A percentile compares a stretch with the other conserved stretches of the same genome.
phyloP scores from a whole-genome alignment of 768 basidiomycete genomes.

The Dacryopinax spathularia region DNA sequence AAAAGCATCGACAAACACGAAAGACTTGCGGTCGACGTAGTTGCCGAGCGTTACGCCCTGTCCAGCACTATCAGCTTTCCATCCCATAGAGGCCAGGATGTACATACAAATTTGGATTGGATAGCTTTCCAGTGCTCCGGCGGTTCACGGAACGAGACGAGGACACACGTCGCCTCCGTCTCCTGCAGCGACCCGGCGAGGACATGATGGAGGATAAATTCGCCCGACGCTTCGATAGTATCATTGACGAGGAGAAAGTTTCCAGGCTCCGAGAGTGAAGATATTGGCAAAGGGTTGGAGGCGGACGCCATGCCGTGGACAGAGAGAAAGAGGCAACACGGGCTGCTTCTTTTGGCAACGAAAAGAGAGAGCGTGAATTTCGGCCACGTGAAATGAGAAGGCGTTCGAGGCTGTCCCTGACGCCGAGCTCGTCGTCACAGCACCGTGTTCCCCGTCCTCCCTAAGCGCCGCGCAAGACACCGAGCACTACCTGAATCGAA shows the following conservation, averaged over 20 bases:
- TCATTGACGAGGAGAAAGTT: not conserved
- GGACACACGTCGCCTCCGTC: not conserved
- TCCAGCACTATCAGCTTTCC: no score
- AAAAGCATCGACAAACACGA: not conserved
- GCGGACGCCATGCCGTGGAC: not conserved
- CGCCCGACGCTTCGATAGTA: not conserved
- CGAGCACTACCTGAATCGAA: no score
- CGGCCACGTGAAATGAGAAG: not conserved
- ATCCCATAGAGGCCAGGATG: not conserved
- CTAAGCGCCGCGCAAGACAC: no score
- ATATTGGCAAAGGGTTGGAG: not conserved
- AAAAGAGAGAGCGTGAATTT: conserved; percentile 3
- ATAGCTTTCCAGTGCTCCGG: not conserved
- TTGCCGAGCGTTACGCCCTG: not conserved
- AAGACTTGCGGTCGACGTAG: not conserved
- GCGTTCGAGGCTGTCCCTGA: not conserved
- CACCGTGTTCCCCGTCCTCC: not conserved
- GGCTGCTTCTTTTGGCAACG: not conserved
- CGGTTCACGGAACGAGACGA: not conserved
- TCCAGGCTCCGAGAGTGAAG: not conserved
- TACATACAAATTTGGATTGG: not conserved
- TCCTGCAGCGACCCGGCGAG: not conserved
- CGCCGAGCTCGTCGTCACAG: not conserved
- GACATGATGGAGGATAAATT: not conserved
- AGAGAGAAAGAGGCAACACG: not conserved